Evolutionary conservation across 2,329 filamentous ascomycete species (phyloP).

Genomic region (Aspergillus sp.): DNA sequence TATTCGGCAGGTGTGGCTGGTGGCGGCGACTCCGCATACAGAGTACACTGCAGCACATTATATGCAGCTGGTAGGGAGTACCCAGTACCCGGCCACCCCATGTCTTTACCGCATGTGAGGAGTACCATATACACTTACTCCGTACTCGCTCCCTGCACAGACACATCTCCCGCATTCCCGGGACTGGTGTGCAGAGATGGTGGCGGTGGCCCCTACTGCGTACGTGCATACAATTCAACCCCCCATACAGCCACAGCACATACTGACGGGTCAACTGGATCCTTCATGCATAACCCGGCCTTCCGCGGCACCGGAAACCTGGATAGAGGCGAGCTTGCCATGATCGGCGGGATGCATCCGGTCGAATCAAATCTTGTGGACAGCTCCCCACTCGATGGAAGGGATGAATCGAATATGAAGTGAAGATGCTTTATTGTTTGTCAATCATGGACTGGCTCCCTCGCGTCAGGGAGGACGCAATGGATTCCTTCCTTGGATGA

Average conservation of each 20-base stretch:
- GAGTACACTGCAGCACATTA: not conserved
- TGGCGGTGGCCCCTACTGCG: not conserved
- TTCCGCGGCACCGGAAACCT: not conserved
- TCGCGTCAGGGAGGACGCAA: not conserved
- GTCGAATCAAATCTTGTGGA: not conserved
- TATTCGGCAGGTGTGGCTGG: not conserved
- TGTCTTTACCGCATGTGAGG: not conserved
- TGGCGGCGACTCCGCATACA: not conserved
- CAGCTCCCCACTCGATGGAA: not conserved
- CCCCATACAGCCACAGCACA: not conserved
- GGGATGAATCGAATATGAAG: not conserved
- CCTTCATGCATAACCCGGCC: not conserved
- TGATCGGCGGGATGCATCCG: not conserved
- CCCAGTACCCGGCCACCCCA: not conserved
- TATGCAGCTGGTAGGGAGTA: not conserved
- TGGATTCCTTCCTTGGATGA: not conserved
- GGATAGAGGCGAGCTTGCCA: not conserved
- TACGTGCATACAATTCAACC: not conserved
- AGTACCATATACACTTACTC: not conserved
- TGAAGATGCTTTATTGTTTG: not conserved
- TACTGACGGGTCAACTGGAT: not conserved
- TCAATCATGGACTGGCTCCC: not conserved
- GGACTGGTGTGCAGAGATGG: not conserved
- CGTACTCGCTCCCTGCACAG: not conserved
- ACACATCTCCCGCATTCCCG: not conserved